Evolutionary conservation across 1,139 yeast genomes (phyloP), one percentile per base, ranked within the genome.

Genomic region (Nakaseomyces glabratus): DNA sequence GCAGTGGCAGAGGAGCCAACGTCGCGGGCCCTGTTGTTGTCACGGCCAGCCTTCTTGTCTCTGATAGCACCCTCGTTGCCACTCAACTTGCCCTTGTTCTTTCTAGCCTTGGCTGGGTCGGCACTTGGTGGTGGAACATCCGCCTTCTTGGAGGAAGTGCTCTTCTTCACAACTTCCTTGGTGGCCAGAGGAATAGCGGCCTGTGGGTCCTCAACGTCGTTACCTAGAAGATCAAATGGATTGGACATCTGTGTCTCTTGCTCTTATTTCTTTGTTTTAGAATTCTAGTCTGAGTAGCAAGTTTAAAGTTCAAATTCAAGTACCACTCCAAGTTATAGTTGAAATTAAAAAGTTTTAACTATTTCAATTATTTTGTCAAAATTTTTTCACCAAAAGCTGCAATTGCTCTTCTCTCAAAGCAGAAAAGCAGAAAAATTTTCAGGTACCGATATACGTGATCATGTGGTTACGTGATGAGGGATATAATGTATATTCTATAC

Each of bases 61-160:
- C 73, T 81, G 63, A 78, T 66, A 46, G 93, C 95, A 55, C 85
- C 95, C 59, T 86, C 95, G 70, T 85, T 88, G 62, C 94, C 95
- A 51, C 79, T 64, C 41, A 76, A 66, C 62, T 71, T 71, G 58
- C 78, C 68, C 64, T 68, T 64, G 60, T 69, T 71, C 66, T 82
- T 80, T 68, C 71, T 81, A 52, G 94, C 88, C 67, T 71, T 78
- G 52, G 88, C 64, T 60, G 81, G 79, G 69, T 79, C 82, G 47
- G 88, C 86, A 48, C 79, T 73, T 45, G 86, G 71, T 55, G 95
- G 94, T 45, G 94, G 76, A 48, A 68, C 77, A 61, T 86, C 96
- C 41, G 77, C 61, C 75, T 88, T 88, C 76, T 82, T 85, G 59
- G 94, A 78, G 45, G 94, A 76, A 50, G 93, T 78, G 64, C 65